Evolutionary conservation across 257 asterid genomes (phyloP), one percentile per base, ranked within the genome.

Genomic region (Vinca minor): DNA sequence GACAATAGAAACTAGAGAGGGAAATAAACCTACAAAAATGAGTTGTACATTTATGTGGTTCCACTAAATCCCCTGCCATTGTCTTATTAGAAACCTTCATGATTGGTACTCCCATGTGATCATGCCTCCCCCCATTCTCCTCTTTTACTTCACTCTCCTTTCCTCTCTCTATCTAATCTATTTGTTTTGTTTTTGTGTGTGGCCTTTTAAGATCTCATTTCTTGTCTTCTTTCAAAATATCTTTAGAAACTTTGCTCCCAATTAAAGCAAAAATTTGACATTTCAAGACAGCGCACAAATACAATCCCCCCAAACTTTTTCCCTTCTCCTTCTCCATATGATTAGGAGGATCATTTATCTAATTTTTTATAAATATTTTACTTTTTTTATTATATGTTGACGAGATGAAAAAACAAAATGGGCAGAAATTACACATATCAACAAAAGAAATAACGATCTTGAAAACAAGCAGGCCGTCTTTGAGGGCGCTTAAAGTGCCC

Each of bases 51-150:
- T 75, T 39, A 75, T 61, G 69, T 68, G 73, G 80, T 72, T 72
- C 80, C 78, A 75, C 80, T 81, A 75, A 78, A 78, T 75, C 80
- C 81, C 70, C 75, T 66, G 78, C 83, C 78, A 69, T 72, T 78
- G 78, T 78, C 78, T 75, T 78, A 69, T 66, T 75, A 64, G 78
- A 74, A 69, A 71, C 74, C 58, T 65, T 71, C 78, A 78, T 78
- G 76, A 74, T 78, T 71, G 73, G 72, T 63, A 67, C 71, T 67
- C 72, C 78, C 83, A 78, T 78, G 83, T 78, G 81, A 75, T 66
- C 70, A 65, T 78, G 83, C 81, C 73, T 72, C 78, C 81, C 68
- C n/a, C n/a, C 66, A 34, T 34, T 61, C 25, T 61, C 53, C 12
- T 60, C n/a, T n/a, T n/a, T n/a, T n/a, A n/a, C n/a, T n/a, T n/a